Evolutionary conservation across 202 grass and related monocot genomes (phyloP).

Genomic region (Dendrocalamus latiflorus): DNA sequence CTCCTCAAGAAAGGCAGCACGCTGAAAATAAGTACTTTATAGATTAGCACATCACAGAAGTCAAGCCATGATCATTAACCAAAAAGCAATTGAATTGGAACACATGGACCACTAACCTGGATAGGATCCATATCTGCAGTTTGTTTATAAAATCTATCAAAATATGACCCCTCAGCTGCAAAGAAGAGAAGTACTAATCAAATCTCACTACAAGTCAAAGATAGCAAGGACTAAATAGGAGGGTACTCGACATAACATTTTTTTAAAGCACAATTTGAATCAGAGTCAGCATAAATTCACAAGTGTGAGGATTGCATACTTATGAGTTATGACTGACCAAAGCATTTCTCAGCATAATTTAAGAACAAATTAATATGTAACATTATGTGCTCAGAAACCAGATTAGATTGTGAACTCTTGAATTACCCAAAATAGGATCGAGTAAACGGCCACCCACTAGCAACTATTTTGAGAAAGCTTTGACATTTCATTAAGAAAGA

Average conservation of each 20-base stretch:
- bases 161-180: conserved; percentile 77
- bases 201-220: not conserved
- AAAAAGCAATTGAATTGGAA: not conserved
- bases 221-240: not conserved
- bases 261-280: not conserved
- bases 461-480: not conserved
- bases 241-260: not conserved
- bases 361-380: not conserved
- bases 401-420: not conserved
- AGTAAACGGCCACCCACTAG: not conserved
- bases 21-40: conserved; percentile 40
- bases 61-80: conserved; percentile 1
- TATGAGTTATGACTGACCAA: not conserved
- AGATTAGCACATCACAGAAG: conserved; percentile 6
- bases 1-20: conserved; percentile 71
- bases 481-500: too few relatives aligned
- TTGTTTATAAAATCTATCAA: conserved; percentile 77
- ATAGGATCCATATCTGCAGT: conserved; percentile 67
- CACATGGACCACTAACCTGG: conserved; percentile 47
- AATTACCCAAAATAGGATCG: not conserved
- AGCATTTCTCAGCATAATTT: not conserved
- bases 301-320: not conserved
- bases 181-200: conserved; percentile 6
- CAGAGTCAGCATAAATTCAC: not conserved
- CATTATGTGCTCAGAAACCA: not conserved